phyloP scores from a whole-genome alignment of 148 eudicot genomes.

The Chenopodium album region DNA sequence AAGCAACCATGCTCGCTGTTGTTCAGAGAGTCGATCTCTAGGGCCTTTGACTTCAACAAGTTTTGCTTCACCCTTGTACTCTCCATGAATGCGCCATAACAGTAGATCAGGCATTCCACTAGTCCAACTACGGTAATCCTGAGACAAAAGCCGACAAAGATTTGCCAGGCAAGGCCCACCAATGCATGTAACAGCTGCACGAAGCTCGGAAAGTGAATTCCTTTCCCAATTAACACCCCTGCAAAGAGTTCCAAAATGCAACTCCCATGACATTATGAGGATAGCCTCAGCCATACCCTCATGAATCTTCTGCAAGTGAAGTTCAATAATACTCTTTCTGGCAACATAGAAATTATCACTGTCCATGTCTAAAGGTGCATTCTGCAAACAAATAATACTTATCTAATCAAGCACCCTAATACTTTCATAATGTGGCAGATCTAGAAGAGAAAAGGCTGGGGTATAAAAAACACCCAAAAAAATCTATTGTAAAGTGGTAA shows the following conservation, averaged over 20 bases:
- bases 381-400: conserved; percentile 43
- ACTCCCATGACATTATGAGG: conserved; percentile 74
- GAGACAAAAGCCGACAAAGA: conserved; percentile 73
- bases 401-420: not conserved
- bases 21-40: conserved; percentile 85
- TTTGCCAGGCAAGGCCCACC: conserved; percentile 75
- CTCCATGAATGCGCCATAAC: conserved; percentile 78
- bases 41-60: conserved; percentile 98
- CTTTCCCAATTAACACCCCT: conserved; percentile 85
- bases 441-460: no score
- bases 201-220: conserved; percentile 65
- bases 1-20: conserved; percentile 92
- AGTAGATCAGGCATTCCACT: conserved; percentile 94
- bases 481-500: no score
- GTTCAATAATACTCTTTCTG: conserved; percentile 58
- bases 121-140: conserved; percentile 89
- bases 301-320: conserved; percentile 51
- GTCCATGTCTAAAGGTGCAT: conserved; percentile 82
- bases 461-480: no score
- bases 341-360: conserved; percentile 61
- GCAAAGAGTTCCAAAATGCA: conserved; percentile 72
- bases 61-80: conserved; percentile 84
- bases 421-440: not conserved
- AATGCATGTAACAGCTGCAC: conserved; percentile 79
- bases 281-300: conserved; percentile 80